A percentile compares a stretch with the other conserved stretches of the same genome.
phyloP scores from a whole-genome alignment of 1,139 yeast genomes.

The Geotrichum bryndzae region DNA sequence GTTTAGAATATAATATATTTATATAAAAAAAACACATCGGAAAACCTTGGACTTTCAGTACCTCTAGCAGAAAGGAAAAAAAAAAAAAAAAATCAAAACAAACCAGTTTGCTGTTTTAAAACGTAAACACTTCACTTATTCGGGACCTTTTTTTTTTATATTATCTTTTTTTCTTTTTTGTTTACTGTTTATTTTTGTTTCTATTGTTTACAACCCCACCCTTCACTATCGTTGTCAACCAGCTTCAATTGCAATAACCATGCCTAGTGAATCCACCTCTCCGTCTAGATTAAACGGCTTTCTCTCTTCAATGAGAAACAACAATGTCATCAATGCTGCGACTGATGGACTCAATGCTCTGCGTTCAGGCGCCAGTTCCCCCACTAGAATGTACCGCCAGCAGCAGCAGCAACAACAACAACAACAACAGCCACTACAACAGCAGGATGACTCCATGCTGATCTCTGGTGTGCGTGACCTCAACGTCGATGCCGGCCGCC shows the following conservation, averaged over 20 bases:
- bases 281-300: conserved; percentile 21
- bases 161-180: neutral
- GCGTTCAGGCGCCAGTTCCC: conserved; percentile 18
- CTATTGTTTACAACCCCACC: neutral
- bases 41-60: neutral
- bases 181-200: conserved; percentile 9
- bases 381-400: conserved; percentile 19
- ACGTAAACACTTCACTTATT: neutral
- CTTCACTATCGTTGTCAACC: neutral
- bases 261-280: conserved; percentile 18
- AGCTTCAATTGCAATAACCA: conserved; percentile 11
- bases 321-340: conserved; percentile 16
- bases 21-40: neutral
- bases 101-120: neutral
- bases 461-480: conserved; percentile 25
- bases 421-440: conserved; percentile 6
- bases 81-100: neutral
- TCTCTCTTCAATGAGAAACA: conserved; percentile 16
- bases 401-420: conserved; percentile 9
- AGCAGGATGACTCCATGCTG: conserved; percentile 21
- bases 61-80: no score
- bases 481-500: conserved; percentile 15
- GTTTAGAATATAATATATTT: neutral
- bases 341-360: conserved; percentile 19
- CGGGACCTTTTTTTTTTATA: neutral